Evolutionary conservation across 805 yeast species (phyloP), one percentile per base, ranked within the genome.

Genomic region (Myxozyma geophila): DNA sequence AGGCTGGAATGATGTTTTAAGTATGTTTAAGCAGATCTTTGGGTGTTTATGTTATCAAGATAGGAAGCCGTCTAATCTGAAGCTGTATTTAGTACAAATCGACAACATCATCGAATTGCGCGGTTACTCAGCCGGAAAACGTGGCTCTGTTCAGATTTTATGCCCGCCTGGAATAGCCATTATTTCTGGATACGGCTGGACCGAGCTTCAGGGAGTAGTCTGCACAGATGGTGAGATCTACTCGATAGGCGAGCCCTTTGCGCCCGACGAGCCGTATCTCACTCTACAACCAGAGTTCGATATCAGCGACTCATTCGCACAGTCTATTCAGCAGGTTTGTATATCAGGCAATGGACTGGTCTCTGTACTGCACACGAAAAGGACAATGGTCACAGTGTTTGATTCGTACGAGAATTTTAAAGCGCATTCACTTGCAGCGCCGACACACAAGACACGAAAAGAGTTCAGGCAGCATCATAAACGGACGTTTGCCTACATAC

Each of bases 181-280:
- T 8, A 35, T 43, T 7, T 47, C 55, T 15, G 66, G 59, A n/a
- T 62, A 51, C 39, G 66, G 66, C 8, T 62, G 55, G 62, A 46
- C 58, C 5, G 64, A 58, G 28, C 54, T 62, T n/a, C 44, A 50
- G n/a, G 66, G 66, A n/a, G 55, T 62, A 35, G 62, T 59, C 40
- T 66, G 54, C 33, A 47, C 65, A 36, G 49, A 36, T 33, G 65
- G 65, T 15, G 47, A 51, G 33, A 37, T 52, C 19, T 52, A 53
- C 43, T 49, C 60, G 8, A 37, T 58, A 12, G 9, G 35, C 43
- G n/a, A 43, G 39, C 33, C 19, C 6, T n/a, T n/a, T 15, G 15
- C 15, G n/a, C n/a, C 57, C 10, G 35, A 41, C 36, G 47, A 53
- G 23, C 10, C 44, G 2, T 53, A 39, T 7, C 55, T 40, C 17